These are phyloP conservation scores for Chytriomyces hyalinus DNA, from an alignment of 192 early-diverging fungal species.

Conservation along the genomic window DNA sequence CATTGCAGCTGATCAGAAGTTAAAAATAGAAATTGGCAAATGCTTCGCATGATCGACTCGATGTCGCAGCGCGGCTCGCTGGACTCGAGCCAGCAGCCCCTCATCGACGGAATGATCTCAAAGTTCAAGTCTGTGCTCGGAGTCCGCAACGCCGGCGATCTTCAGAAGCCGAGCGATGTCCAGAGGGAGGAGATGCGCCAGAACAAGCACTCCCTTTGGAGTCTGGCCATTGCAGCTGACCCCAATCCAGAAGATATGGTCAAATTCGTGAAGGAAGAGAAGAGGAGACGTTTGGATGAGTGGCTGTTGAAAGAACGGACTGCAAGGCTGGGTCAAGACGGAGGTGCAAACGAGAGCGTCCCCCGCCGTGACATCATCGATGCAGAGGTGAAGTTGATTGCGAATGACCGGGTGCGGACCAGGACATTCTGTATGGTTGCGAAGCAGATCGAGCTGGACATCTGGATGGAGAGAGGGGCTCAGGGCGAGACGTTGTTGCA, in stretches of 20 bases:
- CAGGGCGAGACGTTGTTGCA: slow-evolving; percentile 37
- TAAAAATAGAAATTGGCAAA: too few relatives aligned
- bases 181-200: neutral
- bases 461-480: slow-evolving; percentile 24
- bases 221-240: neutral
- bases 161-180: neutral
- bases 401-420: neutral
- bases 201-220: neutral
- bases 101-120: too few relatives aligned
- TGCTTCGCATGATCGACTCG: too few relatives aligned
- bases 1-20: too few relatives aligned
- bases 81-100: too few relatives aligned
- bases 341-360: neutral
- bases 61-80: too few relatives aligned
- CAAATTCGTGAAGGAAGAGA: neutral
- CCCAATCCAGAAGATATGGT: neutral
- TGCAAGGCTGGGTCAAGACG: neutral
- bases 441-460: slow-evolving; percentile 5
- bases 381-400: neutral
- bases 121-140: too few relatives aligned
- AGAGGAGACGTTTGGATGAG: neutral
- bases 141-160: neutral
- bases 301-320: neutral
- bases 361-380: neutral
- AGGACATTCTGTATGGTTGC: neutral